These are phyloP conservation scores for Allium sativum DNA, from an alignment of 106 monocot species.

Conservation along the genomic window DNA sequence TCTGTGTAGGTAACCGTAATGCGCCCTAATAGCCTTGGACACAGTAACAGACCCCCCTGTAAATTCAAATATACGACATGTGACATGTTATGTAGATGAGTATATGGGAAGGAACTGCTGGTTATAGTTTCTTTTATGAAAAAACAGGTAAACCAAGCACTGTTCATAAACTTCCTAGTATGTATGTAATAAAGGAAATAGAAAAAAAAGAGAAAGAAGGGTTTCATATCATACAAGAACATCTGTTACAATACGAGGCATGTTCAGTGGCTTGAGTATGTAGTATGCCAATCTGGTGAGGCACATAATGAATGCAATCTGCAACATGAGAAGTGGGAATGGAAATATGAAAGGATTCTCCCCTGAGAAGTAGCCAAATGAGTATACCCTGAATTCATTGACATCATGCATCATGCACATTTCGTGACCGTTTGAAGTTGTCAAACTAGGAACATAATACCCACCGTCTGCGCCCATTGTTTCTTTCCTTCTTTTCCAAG, in stretches of 20 bases:
- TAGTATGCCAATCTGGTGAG: slow-evolving; percentile 9
- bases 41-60: slow-evolving; percentile 4
- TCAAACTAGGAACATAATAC: no score
- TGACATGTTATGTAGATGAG: no score
- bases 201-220: not conserved
- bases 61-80: no score
- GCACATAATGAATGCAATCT: slow-evolving; percentile 4
- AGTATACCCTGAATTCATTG: not conserved
- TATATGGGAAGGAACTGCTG: no score
- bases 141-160: no score
- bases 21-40: not conserved
- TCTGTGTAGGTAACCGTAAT: not conserved
- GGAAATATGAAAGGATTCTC: slow-evolving; percentile 4
- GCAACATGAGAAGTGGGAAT: slow-evolving; percentile 15
- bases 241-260: slow-evolving; percentile 27
- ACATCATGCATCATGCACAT: not conserved
- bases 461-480: no score
- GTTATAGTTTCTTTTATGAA: no score
- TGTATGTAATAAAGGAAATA: no score
- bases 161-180: no score
- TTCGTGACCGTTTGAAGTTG: not conserved
- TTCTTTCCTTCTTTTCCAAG: no score
- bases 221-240: slow-evolving; percentile 13
- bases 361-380: slow-evolving; percentile 2
- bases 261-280: slow-evolving; percentile 24